Evolutionary conservation across 306 rosid genomes (phyloP).

Genomic region (Lupinus albus): DNA sequence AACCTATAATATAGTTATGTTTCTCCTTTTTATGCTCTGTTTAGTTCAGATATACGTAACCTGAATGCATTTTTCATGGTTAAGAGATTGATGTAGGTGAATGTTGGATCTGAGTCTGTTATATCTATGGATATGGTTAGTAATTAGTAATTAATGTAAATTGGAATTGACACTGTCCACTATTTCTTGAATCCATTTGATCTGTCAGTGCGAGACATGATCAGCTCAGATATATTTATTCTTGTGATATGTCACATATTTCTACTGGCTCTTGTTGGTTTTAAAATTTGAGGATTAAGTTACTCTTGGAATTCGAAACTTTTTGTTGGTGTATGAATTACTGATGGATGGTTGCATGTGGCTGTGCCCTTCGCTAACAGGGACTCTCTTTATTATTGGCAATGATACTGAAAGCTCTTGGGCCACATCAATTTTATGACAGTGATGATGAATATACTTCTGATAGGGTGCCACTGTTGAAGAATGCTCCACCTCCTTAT

Average conservation of each 20-base stretch:
- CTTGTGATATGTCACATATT: constrained; percentile 7
- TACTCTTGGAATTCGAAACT: constrained; percentile 13
- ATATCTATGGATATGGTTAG: neutral
- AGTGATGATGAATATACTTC: constrained; percentile 74
- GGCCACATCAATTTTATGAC: constrained; percentile 70
- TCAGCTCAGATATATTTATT: constrained; percentile 34
- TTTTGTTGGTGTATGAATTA: constrained; percentile 28
- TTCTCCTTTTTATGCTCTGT: constrained; percentile 6
- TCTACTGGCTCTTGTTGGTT: constrained; percentile 12
- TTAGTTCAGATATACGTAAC: constrained; percentile 16
- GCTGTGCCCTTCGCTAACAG: constrained; percentile 44
- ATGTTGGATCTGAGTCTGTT: constrained; percentile 14
- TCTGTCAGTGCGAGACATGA: constrained; percentile 19
- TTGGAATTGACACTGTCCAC: constrained; percentile 3
- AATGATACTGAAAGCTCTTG: constrained; percentile 77
- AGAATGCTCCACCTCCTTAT: constrained; percentile 58
- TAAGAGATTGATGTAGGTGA: constrained; percentile 1
- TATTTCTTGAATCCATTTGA: neutral
- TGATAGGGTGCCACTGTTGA: constrained; percentile 69
- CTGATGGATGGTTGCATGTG: constrained; percentile 20
- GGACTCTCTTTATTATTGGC: constrained; percentile 72
- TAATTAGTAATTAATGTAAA: constrained; percentile 7
- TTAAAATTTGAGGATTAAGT: constrained; percentile 21
- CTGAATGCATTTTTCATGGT: constrained; percentile 16
- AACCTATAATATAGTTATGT: constrained; percentile 10